phyloP scores from a whole-genome alignment of 2,329 filamentous ascomycete genomes.

The Diaporthe citriasiana region DNA sequence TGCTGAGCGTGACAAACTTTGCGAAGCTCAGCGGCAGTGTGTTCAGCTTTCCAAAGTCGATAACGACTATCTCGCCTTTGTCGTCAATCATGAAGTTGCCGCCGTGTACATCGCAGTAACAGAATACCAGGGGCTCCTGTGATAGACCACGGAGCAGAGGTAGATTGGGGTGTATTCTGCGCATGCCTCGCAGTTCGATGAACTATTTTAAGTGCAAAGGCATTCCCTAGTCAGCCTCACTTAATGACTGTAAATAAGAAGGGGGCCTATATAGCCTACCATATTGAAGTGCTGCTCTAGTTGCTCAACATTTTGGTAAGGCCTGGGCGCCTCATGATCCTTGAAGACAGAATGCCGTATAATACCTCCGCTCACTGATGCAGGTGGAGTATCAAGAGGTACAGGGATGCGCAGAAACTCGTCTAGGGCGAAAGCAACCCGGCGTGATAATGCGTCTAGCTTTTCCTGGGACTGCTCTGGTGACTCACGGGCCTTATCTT shows the following conservation, averaged over 20 bases:
- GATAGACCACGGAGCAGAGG: background rate
- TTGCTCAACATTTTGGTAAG: slow-evolving; percentile 4
- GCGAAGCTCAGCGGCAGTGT: background rate
- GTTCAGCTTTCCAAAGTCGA: background rate
- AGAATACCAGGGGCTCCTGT: slow-evolving; percentile 16
- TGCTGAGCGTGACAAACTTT: background rate
- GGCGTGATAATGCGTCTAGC: background rate
- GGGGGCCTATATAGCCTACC: slow-evolving; percentile 14
- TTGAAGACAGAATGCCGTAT: slow-evolving; percentile 1
- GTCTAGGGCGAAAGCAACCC: slow-evolving; percentile 1
- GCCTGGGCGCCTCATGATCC: background rate
- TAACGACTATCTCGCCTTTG: background rate
- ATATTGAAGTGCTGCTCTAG: slow-evolving; percentile 21
- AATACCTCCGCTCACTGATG: background rate
- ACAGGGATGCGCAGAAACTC: slow-evolving; percentile 20
- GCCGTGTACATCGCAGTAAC: background rate
- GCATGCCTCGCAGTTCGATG: slow-evolving; percentile 3
- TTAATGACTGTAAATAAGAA: background rate
- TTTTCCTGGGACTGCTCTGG: slow-evolving; percentile 1
- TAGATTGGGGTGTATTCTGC: background rate
- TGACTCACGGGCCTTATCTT: background rate
- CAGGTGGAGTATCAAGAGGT: slow-evolving; percentile 1
- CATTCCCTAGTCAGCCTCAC: background rate
- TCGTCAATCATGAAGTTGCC: slow-evolving; percentile 13
- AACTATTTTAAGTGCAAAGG: background rate